phyloP scores from a whole-genome alignment of 768 basidiomycete genomes.

The Mycena floridula region DNA sequence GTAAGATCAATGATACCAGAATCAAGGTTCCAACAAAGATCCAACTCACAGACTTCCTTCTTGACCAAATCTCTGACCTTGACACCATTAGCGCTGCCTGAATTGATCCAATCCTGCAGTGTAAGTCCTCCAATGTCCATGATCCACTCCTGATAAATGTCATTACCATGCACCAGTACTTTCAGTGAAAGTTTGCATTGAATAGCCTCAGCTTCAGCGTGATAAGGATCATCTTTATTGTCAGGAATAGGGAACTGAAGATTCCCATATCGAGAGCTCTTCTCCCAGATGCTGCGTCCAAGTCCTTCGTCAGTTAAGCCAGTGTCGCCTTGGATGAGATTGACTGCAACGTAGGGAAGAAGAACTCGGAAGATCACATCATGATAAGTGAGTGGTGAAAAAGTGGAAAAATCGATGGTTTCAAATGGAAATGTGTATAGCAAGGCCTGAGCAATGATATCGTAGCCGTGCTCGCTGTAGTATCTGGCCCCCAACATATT shows the following conservation, averaged over 20 bases:
- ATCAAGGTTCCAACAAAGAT: background rate
- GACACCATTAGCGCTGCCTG: too few relatives aligned
- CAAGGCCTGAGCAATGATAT: background rate
- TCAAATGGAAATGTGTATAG: background rate
- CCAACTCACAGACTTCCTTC: background rate
- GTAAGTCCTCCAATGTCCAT: background rate
- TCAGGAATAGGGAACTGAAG: background rate
- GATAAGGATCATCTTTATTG: background rate
- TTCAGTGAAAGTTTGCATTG: background rate
- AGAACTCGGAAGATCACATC: background rate
- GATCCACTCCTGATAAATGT: background rate
- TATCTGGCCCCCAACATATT: background rate
- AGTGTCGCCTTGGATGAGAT: background rate
- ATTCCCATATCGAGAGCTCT: background rate
- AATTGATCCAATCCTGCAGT: too few relatives aligned
- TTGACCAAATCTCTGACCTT: too few relatives aligned
- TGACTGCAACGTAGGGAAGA: background rate
- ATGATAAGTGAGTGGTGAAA: background rate
- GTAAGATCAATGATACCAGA: slow-evolving; percentile 6
- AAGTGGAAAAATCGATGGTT: background rate
- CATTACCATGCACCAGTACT: background rate
- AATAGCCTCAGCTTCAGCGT: background rate
- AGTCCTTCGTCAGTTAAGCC: background rate
- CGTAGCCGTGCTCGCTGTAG: background rate
- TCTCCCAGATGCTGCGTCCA: background rate